Evolutionary conservation across 352 stramenopile species (phyloP).

Genomic region (Elongisporangium anandrum): DNA sequence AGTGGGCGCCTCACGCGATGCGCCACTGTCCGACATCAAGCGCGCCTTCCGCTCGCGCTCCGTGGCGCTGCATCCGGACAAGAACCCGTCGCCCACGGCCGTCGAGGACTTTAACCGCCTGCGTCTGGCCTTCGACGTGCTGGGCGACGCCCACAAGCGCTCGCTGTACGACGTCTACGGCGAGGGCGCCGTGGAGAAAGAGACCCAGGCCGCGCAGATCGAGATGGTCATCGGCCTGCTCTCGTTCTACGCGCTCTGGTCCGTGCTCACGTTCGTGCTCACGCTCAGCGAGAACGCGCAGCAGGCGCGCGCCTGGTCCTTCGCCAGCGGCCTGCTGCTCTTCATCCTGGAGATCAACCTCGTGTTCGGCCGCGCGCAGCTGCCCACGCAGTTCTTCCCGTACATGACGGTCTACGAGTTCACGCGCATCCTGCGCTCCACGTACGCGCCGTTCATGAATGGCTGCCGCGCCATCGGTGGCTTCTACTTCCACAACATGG

Average conservation of each 20-base stretch:
- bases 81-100: slow-evolving; percentile 92
- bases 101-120: slow-evolving; percentile 92
- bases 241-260: slow-evolving; percentile 96
- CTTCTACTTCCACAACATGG: slow-evolving; percentile 83
- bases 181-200: slow-evolving; percentile 83
- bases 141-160: slow-evolving; percentile 90
- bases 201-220: slow-evolving; percentile 86
- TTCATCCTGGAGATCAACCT: slow-evolving; percentile 94
- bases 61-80: slow-evolving; percentile 96
- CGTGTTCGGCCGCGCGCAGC: slow-evolving; percentile 49
- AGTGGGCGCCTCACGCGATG: slow-evolving; percentile 86
- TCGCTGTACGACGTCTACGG: slow-evolving; percentile 97
- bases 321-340: slow-evolving; percentile 92
- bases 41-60: slow-evolving; percentile 94
- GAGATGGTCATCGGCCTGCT: slow-evolving; percentile 89
- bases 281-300: slow-evolving; percentile 90
- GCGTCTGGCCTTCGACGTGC: slow-evolving; percentile 88
- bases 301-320: slow-evolving; percentile 91
- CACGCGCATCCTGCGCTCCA: slow-evolving; percentile 87
- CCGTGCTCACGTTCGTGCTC: slow-evolving; percentile 94
- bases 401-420: slow-evolving; percentile 91
- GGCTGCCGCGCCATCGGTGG: slow-evolving; percentile 93
- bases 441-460: slow-evolving; percentile 96
- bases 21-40: slow-evolving; percentile 94
- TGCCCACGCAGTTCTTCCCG: slow-evolving; percentile 62